Evolutionary conservation across 768 basidiomycete genomes (phyloP), one percentile per base, ranked within the genome.

Genomic region (Chalciporus sphaerocephalus): DNA sequence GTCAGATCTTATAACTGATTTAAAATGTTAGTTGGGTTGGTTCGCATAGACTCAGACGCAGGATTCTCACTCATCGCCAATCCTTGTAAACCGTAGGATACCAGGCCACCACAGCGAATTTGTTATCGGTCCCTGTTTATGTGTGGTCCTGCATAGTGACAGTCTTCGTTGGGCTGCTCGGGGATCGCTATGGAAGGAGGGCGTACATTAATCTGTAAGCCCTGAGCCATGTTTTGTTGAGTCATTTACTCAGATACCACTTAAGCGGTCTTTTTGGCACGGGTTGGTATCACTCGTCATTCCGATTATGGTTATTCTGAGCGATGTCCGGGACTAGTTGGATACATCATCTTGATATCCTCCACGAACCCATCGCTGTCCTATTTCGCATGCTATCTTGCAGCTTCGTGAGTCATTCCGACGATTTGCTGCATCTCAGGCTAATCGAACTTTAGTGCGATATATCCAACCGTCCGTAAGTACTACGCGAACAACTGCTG

Each of bases 91-190:
- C 45, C 27, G 33, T 46, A 77, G 83, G 82, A 4, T 85, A 75
- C 66, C 62, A 66, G 30, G 79, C 84, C 10, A 87, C 83, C 1
- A 62, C 70, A 20, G 85, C 87, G 2, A 89, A 90, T 56, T 61
- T 90, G 10, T 69, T 91, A 13, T 85, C 84, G 0, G 85, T 89
- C 4, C 87, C 87, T 2, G 83, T 88, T 22, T 89, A 89, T 57
- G 76, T 74, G 5, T 86, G 83, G 77, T 79, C 81, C 16, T 85
- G 85, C 53, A 60, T 85, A 28, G 67, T 85, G 55, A 89, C 87
- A 5, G 73, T 76, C 49, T 46, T 69, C 24, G 67, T 86, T 37
- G 86, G 86, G 15, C 71, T 81, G 47, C 53, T 79, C 18, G 83
- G 83, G 18, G 86, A 87, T 56, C 73, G 75, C 6, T 63, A 74